phyloP scores from a whole-genome alignment of 257 asterid species.

The Paulownia fortunei region DNA sequence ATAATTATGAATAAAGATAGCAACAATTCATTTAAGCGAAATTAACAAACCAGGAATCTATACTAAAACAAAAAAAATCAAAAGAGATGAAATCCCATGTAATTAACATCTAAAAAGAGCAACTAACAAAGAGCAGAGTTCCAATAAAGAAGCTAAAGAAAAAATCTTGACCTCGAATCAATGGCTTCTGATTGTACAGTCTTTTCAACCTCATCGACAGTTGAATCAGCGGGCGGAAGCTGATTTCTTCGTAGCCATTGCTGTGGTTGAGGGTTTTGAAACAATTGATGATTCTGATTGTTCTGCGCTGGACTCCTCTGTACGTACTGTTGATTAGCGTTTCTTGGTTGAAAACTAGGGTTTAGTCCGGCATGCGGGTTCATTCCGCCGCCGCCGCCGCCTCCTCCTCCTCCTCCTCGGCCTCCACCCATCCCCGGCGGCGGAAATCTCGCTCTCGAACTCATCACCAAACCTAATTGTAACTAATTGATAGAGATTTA shows the following conservation, averaged over 20 bases:
- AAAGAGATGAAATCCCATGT: neutral
- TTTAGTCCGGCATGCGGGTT: conserved; percentile 54
- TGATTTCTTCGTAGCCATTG: conserved; percentile 87
- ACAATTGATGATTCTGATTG: conserved; percentile 56
- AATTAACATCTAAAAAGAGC: conserved; percentile 5
- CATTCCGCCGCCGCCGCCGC: conserved; percentile 60
- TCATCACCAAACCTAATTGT: conserved; percentile 63
- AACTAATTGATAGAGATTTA: conserved; percentile 29
- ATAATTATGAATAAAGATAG: neutral
- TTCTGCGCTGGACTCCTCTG: conserved; percentile 64
- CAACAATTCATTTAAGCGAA: neutral
- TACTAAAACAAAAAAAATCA: neutral
- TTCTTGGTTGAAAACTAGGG: conserved; percentile 71
- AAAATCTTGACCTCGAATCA: conserved; percentile 65
- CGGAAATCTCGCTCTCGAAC: conserved; percentile 82
- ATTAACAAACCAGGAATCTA: neutral
- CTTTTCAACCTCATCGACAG: conserved; percentile 82
- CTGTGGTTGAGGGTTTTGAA: conserved; percentile 71
- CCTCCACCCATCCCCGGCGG: conserved; percentile 91
- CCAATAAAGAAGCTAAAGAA: neutral
- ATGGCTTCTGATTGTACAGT: conserved; percentile 83
- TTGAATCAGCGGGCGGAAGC: conserved; percentile 50
- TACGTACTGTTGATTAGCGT: conserved; percentile 65
- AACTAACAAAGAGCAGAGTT: neutral
- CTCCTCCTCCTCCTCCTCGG: conserved; percentile 53